Evolutionary conservation across 345 rosid species (phyloP).

Genomic region (Rubroshorea leprosula): DNA sequence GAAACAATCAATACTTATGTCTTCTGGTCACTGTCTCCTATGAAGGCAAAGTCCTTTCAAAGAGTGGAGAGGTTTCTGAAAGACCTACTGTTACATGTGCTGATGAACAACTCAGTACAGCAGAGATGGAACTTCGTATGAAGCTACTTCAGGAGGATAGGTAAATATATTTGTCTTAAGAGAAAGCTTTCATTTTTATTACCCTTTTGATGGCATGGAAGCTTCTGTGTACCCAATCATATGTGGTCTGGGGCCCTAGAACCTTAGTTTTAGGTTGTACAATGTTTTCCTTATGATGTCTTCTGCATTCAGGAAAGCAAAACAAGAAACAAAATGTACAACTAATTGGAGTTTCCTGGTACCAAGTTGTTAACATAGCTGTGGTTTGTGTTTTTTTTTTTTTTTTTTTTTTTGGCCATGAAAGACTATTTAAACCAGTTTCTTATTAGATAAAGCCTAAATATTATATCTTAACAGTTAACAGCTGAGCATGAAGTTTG

Average conservation of each 20-base stretch:
- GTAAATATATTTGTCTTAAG: constrained; percentile 20
- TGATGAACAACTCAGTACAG: constrained; percentile 62
- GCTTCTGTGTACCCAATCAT: neutral
- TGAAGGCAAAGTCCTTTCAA: constrained; percentile 65
- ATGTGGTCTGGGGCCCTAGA: too few relatives aligned
- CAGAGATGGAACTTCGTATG: constrained; percentile 65
- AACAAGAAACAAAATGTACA: neutral
- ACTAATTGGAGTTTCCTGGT: neutral
- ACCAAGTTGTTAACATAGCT: neutral
- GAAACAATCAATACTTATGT: neutral
- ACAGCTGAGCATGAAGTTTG: neutral
- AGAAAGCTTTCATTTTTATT: neutral
- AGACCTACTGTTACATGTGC: constrained; percentile 32
- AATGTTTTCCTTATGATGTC: neutral
- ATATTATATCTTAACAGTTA: neutral
- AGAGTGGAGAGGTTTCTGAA: constrained; percentile 54
- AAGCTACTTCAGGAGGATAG: constrained; percentile 64
- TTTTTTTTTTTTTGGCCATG: too few relatives aligned
- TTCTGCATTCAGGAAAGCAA: neutral
- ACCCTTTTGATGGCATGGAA: neutral
- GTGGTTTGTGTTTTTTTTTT: neutral
- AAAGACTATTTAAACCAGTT: too few relatives aligned
- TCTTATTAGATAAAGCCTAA: too few relatives aligned
- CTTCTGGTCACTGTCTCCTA: constrained; percentile 9
- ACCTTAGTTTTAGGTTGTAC: neutral